Base-by-base conservation (phyloP, 768 basidiomycete genomes). In the Multifurca ochricompacta region DNA sequence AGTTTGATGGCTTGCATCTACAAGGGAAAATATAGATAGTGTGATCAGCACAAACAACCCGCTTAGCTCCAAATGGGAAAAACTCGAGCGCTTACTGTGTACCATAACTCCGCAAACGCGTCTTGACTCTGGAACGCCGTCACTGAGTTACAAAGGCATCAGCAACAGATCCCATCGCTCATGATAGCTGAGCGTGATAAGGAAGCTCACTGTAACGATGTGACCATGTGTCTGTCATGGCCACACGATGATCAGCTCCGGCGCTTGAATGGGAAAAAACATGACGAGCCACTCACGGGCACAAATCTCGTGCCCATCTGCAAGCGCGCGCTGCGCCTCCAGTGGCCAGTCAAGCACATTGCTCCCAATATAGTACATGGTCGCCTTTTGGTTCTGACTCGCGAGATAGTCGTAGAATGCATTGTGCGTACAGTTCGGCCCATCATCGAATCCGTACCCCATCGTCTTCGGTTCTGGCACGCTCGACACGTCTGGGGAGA, bases 51-150 rank as follows among this genome's bases (percentile, higher is more conserved):
- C 3, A 28, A 2, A 10, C 60, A 19, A 21, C 16, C 23, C 27
- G 8, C 6, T 8, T 18, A 6, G 19, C n/a, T 16, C 27, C 18
- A 21, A 21, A 14, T n/a, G 19, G 28, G 23, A 27, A 21, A 23
- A 34, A 3, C 36, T 4, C 5, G 4, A 49, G 3, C 9, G 67
- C 79, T 32, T 59, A 78, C 80, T 0, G 58, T 81, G 68, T 87
- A 91, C 55, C 83, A 88, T 16, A 91, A 72, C 66, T 91, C 87
- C 3, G 87, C 87, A 53, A 89, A 87, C 4, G 80, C 83, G 57
- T 83, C 70, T 59, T 79, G 70, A 63, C 81, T 89, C 8, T 74
- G 67, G 37, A 84, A 71, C 2, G 78, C 63, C 0, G 84, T 84
- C 78, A 77, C 80, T 81, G 50, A 1, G 30, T 13, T n/a, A n/a